Conservation (phyloP, 1,284 basidiomycete genomes). For the Prillingera fragicola region DNA sequence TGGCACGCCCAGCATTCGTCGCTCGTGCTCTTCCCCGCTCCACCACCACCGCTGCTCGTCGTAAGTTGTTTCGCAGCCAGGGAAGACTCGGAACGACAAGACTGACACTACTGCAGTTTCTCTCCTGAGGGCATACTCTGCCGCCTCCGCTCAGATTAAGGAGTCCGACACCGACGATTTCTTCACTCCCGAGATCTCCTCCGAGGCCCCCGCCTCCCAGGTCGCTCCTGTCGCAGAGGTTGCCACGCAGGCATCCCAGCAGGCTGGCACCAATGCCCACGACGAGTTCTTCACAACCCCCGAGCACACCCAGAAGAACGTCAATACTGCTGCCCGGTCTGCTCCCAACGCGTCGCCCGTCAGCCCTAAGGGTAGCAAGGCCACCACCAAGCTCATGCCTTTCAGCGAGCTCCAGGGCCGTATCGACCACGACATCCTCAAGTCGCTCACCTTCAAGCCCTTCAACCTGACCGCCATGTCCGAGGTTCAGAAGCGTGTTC, state of each 20-base stretch:
- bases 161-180: neutral
- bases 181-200: neutral
- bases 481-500: conserved; percentile 74
- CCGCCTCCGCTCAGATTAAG: neutral
- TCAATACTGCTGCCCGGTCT: no score
- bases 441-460: conserved; percentile 62
- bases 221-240: no score
- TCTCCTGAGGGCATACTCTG: neutral
- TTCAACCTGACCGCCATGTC: conserved; percentile 74
- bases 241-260: no score
- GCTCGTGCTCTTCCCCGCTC: neutral
- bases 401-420: conserved; percentile 52
- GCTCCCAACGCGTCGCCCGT: no score
- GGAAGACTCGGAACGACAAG: no score
- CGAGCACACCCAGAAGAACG: no score
- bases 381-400: conserved; percentile 19
- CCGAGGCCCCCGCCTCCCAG: neutral
- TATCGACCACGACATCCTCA: conserved; percentile 54
- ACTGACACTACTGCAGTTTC: neutral
- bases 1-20: neutral
- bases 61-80: no score
- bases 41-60: no score
- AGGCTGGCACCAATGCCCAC: no score
- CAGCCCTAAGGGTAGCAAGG: no score
- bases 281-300: no score